Conservation (phyloP, 2,329 filamentous ascomycete genomes). For the Tolypocladium inflatum region DNA sequence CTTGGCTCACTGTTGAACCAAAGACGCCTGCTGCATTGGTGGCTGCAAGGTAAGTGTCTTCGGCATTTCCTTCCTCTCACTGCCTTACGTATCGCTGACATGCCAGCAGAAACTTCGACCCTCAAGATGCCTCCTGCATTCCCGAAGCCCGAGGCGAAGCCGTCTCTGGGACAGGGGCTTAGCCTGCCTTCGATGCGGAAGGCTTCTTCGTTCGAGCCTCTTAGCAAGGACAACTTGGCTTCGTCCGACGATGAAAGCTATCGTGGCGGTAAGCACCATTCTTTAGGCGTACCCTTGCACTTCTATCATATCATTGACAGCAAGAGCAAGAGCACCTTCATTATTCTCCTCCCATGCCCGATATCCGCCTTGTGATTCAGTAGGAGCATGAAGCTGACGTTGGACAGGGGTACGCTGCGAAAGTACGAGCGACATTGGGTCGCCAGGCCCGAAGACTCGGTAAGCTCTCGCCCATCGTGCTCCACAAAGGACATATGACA, state of each 20-base stretch:
- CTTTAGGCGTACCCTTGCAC: neutral
- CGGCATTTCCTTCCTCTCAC: neutral
- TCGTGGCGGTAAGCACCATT: neutral
- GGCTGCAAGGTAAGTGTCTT: neutral
- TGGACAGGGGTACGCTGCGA: neutral
- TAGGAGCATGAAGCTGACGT: neutral
- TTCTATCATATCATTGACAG: neutral
- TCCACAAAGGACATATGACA: neutral
- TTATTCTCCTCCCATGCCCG: neutral
- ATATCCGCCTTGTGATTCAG: neutral
- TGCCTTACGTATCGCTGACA: neutral
- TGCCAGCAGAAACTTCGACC: neutral
- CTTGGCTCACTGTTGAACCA: neutral
- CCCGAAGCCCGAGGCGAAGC: neutral
- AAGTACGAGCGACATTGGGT: neutral
- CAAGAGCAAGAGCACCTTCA: neutral
- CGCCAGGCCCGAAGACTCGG: neutral
- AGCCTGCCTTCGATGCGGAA: slow-evolving; percentile 5
- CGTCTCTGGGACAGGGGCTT: neutral
- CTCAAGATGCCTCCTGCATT: neutral
- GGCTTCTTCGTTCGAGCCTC: slow-evolving; percentile 8
- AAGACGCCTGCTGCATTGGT: neutral
- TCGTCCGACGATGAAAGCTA: slow-evolving; percentile 3
- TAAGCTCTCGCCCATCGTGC: neutral
- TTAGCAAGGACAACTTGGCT: slow-evolving; percentile 1